These are phyloP conservation scores for Saccharum officinarum DNA, from an alignment of 176 grass and related monocot species.

Conservation along the genomic window DNA sequence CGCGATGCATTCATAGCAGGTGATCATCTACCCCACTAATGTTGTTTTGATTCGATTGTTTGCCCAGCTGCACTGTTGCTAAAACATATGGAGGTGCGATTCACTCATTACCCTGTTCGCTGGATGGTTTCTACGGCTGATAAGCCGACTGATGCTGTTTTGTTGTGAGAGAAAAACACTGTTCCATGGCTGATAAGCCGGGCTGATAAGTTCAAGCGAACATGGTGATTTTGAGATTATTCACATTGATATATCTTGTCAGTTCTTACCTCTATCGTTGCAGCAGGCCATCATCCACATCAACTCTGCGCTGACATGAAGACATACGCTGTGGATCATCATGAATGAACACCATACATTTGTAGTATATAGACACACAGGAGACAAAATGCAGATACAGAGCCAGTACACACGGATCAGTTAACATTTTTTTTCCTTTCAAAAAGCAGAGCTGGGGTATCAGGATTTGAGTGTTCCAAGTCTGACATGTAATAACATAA, in stretches of 20 bases:
- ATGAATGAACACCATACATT: not conserved
- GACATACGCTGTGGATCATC: not conserved
- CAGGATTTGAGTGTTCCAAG: not conserved
- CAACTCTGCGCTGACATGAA: not conserved
- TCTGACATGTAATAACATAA: slow-evolving; percentile 7
- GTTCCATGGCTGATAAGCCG: too few relatives aligned
- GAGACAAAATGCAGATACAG: not conserved
- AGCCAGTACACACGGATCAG: not conserved
- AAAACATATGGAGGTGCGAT: not conserved
- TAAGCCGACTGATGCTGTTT: too few relatives aligned
- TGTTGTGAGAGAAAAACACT: too few relatives aligned
- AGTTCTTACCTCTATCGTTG: not conserved
- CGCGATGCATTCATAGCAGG: slow-evolving; percentile 57
- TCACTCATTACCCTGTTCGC: too few relatives aligned
- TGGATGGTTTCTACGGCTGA: too few relatives aligned
- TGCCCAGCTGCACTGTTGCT: not conserved
- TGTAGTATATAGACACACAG: not conserved
- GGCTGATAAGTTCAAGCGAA: too few relatives aligned
- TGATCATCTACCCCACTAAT: not conserved
- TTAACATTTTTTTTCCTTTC: not conserved
- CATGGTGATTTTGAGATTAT: not conserved
- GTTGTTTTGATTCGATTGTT: not conserved
- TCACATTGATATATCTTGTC: not conserved
- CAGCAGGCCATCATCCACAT: not conserved
- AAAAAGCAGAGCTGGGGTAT: not conserved